A percentile compares a stretch with the other conserved stretches of the same genome.
Conservation (phyloP, 495 filamentous ascomycete genomes). For the Hypoxylon intermedium region DNA sequence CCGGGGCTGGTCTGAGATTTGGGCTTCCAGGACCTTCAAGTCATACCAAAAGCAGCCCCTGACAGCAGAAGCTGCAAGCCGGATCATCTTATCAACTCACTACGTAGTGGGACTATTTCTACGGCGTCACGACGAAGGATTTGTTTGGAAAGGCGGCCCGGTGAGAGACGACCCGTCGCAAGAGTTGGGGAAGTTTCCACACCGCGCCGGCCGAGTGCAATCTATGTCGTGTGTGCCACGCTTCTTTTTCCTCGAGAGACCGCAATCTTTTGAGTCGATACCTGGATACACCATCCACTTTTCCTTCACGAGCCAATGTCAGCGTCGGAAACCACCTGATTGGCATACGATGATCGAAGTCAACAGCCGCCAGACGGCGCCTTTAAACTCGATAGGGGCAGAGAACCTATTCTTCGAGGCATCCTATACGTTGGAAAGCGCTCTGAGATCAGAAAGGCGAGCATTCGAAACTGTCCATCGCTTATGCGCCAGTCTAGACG, state of each 20-base stretch:
- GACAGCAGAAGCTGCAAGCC: slow-evolving; percentile 47
- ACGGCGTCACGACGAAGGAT: slow-evolving; percentile 51
- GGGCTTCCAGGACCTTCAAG: slow-evolving; percentile 52
- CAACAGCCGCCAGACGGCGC: slow-evolving; percentile 49
- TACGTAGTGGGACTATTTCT: slow-evolving; percentile 56
- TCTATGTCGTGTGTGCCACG: slow-evolving; percentile 50
- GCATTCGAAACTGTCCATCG: slow-evolving; percentile 41
- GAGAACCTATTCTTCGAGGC: slow-evolving; percentile 51
- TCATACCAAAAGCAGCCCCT: slow-evolving; percentile 56
- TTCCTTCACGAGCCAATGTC: slow-evolving; percentile 48
- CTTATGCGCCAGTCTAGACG: slow-evolving; percentile 33
- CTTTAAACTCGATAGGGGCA: slow-evolving; percentile 48
- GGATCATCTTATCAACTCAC: slow-evolving; percentile 53
- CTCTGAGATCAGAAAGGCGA: slow-evolving; percentile 45
- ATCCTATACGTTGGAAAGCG: slow-evolving; percentile 45
- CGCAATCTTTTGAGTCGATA: slow-evolving; percentile 51
- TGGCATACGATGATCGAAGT: slow-evolving; percentile 45
- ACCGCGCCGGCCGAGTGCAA: slow-evolving; percentile 43
- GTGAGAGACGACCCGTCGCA: slow-evolving; percentile 43
- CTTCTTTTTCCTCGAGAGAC: slow-evolving; percentile 50
- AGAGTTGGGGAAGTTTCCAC: slow-evolving; percentile 39
- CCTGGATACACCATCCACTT: slow-evolving; percentile 54
- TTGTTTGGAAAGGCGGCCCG: slow-evolving; percentile 51
- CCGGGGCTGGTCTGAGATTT: slow-evolving; percentile 47
- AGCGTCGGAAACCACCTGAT: slow-evolving; percentile 37